Evolutionary conservation across 352 stramenopile species (phyloP).

Genomic region (Pythium biforme): DNA sequence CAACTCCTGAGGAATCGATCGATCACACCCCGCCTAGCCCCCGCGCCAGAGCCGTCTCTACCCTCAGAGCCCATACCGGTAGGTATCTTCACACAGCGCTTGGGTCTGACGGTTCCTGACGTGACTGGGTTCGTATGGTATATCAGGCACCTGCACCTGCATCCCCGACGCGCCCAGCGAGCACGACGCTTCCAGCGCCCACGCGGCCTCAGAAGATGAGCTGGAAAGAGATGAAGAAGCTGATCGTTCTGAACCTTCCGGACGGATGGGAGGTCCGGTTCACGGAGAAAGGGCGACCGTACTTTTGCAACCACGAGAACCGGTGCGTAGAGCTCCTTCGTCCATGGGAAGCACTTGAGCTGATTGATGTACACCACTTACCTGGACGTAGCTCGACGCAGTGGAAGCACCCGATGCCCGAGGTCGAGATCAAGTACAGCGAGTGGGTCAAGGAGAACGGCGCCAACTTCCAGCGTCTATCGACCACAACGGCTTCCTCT

Average conservation of each 20-base stretch:
- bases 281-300: conserved; percentile 76
- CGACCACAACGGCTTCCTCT: conserved; percentile 1
- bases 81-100: neutral
- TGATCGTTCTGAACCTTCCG: conserved; percentile 63
- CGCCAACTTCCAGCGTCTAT: conserved; percentile 37
- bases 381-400: conserved; percentile 75
- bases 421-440: conserved; percentile 74
- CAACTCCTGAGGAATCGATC: neutral
- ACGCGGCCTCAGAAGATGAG: conserved; percentile 46
- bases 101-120: too few relatives aligned
- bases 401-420: conserved; percentile 77
- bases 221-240: conserved; percentile 79
- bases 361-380: too few relatives aligned
- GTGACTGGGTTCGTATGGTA: neutral
- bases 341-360: too few relatives aligned
- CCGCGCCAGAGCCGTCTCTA: neutral
- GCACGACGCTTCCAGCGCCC: conserved; percentile 32
- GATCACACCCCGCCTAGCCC: neutral
- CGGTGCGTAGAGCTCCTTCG: too few relatives aligned
- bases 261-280: conserved; percentile 81
- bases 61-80: conserved; percentile 9
- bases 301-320: conserved; percentile 81
- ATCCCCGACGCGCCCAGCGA: conserved; percentile 19
- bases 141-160: conserved; percentile 3
- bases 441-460: conserved; percentile 76